Evolutionary conservation across 176 grass and related monocot species (phyloP).

Genomic region (Raddia distichophylla): DNA sequence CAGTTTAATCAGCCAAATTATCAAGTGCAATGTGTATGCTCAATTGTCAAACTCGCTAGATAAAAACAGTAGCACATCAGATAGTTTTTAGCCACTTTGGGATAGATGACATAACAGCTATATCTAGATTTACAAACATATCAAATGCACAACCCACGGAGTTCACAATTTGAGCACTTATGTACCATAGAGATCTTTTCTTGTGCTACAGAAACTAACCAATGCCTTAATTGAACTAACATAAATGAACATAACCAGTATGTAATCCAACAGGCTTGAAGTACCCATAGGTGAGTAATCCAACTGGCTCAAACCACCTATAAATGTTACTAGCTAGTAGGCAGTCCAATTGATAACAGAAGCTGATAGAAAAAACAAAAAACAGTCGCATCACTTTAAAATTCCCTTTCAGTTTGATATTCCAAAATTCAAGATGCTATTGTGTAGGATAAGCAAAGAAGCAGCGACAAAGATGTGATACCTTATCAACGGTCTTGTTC

Average conservation of each 20-base stretch:
- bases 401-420: not conserved
- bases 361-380: not conserved
- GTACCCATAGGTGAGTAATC: not conserved
- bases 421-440: not conserved
- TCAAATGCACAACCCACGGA: not conserved
- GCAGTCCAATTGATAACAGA: not conserved
- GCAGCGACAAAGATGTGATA: not conserved
- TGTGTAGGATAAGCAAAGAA: too few relatives aligned
- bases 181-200: not conserved
- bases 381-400: not conserved
- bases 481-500: conserved; percentile 94
- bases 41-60: too few relatives aligned
- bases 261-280: not conserved
- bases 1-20: not conserved
- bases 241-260: not conserved
- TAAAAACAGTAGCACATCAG: not conserved
- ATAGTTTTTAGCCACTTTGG: not conserved
- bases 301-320: not conserved
- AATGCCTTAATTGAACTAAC: not conserved
- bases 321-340: not conserved
- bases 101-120: not conserved
- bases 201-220: not conserved
- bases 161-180: not conserved
- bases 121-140: too few relatives aligned
- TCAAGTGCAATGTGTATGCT: not conserved